phyloP scores from a whole-genome alignment of 148 eudicot genomes.

The Fagopyrum homotropicum region DNA sequence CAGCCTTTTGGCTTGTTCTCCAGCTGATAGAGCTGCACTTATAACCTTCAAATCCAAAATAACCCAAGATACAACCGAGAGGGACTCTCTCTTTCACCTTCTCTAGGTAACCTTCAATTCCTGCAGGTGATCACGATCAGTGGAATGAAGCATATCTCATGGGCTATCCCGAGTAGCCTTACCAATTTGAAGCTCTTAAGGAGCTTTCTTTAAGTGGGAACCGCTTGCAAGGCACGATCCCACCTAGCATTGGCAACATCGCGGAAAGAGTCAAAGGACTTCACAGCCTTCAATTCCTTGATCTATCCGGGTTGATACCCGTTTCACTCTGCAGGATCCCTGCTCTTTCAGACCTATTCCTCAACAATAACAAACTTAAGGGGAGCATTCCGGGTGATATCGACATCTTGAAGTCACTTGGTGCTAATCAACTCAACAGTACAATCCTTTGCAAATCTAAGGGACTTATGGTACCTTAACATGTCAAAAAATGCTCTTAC shows the following conservation, averaged over 20 bases:
- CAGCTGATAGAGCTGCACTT: conserved; percentile 62
- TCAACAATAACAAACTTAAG: conserved; percentile 47
- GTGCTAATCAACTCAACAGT: conserved; percentile 44
- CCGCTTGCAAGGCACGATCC: conserved; percentile 47
- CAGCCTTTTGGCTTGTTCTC: conserved; percentile 24
- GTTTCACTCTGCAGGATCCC: conserved; percentile 36
- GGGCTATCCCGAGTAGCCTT: conserved; percentile 44
- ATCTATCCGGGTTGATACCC: conserved; percentile 57
- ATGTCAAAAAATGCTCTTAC: conserved; percentile 55
- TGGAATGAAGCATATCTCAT: conserved; percentile 63
- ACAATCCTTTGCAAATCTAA: conserved; percentile 49
- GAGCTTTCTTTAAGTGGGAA: conserved; percentile 49
- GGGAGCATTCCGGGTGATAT: conserved; percentile 52
- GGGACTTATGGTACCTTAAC: conserved; percentile 65
- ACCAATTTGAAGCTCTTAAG: conserved; percentile 36
- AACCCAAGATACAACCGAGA: conserved; percentile 47
- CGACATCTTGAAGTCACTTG: conserved; percentile 44
- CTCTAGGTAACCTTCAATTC: conserved; percentile 45
- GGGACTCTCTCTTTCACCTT: conserved; percentile 30
- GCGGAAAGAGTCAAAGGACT: conserved; percentile 35
- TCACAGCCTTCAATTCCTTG: conserved; percentile 41
- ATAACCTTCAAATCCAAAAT: conserved; percentile 57
- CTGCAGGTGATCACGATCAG: conserved; percentile 54
- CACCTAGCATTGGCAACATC: conserved; percentile 46
- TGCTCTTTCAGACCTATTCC: conserved; percentile 43